phyloP scores from a whole-genome alignment of 1,139 yeast genomes.

The Geotrichum siamense region DNA sequence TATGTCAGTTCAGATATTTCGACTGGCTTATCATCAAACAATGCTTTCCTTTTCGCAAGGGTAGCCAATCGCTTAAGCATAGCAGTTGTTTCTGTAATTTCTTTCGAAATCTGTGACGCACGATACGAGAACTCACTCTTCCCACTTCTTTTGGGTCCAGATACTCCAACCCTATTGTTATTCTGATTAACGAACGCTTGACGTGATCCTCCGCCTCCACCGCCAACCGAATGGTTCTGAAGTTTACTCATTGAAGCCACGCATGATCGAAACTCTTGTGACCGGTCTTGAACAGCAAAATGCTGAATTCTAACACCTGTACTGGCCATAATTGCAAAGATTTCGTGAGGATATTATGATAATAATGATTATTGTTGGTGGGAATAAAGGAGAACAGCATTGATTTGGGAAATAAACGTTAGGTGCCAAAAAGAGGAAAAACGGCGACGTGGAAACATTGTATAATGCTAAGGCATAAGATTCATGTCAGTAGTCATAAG shows the following conservation, averaged over 20 bases:
- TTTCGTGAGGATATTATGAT: background rate
- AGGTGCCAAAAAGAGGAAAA: too few relatives aligned
- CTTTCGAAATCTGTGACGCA: constrained; percentile 82
- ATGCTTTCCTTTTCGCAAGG: constrained; percentile 82
- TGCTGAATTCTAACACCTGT: constrained; percentile 10
- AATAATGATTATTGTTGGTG: background rate
- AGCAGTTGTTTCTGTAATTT: constrained; percentile 82
- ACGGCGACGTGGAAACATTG: too few relatives aligned
- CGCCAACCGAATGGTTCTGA: constrained; percentile 37
- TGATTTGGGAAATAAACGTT: background rate
- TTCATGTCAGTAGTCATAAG: too few relatives aligned
- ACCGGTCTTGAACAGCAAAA: constrained; percentile 58
- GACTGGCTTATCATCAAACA: constrained; percentile 89
- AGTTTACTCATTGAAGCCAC: constrained; percentile 61
- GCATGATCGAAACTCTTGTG: constrained; percentile 81
- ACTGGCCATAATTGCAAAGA: constrained; percentile 1
- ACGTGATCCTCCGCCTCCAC: constrained; percentile 25
- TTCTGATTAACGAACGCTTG: constrained; percentile 20
- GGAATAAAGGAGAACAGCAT: background rate
- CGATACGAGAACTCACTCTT: constrained; percentile 66
- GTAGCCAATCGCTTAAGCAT: constrained; percentile 71
- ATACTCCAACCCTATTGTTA: constrained; percentile 19
- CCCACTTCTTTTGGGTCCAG: constrained; percentile 27
- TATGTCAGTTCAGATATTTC: constrained; percentile 91
- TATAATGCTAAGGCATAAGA: too few relatives aligned